A percentile compares a stretch with the other conserved stretches of the same genome.
These are phyloP conservation scores for Orbilia quercus DNA, from an alignment of 2,329 filamentous ascomycete species.

Conservation along the genomic window DNA sequence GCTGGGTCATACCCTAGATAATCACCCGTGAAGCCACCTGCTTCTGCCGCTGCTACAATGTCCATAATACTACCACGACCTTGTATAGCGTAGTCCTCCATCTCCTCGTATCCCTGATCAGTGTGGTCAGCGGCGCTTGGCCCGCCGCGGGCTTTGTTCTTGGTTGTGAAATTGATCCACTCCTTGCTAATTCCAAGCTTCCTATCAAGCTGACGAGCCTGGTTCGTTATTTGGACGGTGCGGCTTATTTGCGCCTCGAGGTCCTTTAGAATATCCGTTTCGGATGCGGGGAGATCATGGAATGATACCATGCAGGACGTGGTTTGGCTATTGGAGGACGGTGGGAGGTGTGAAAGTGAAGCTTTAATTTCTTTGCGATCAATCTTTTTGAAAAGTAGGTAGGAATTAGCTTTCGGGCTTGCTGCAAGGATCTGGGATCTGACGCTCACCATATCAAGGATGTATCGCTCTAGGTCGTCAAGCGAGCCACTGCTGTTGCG, in stretches of 20 bases:
- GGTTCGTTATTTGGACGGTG: slow-evolving; percentile 67
- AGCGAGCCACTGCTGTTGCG: slow-evolving; percentile 56
- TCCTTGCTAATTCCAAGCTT: slow-evolving; percentile 71
- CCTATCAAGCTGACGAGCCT: slow-evolving; percentile 69
- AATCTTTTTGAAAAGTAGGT: slow-evolving; percentile 56
- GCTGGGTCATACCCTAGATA: slow-evolving; percentile 48
- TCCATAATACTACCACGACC: slow-evolving; percentile 41
- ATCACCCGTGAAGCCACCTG: slow-evolving; percentile 24
- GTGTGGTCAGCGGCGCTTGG: slow-evolving; percentile 29
- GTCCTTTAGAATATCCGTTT: slow-evolving; percentile 63
- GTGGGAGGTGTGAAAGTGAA: slow-evolving; percentile 61
- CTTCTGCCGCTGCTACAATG: slow-evolving; percentile 36
- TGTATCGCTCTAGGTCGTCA: slow-evolving; percentile 59
- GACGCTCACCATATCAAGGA: slow-evolving; percentile 60
- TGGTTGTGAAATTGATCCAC: slow-evolving; percentile 69
- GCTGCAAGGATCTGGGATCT: not conserved
- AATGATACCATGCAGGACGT: slow-evolving; percentile 59
- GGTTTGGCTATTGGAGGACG: slow-evolving; percentile 57
- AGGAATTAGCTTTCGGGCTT: not conserved
- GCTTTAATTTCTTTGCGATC: slow-evolving; percentile 60
- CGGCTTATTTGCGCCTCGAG: slow-evolving; percentile 67
- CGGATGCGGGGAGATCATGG: slow-evolving; percentile 60
- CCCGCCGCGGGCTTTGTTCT: slow-evolving; percentile 55
- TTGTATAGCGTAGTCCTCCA: slow-evolving; percentile 48
- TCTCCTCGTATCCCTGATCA: slow-evolving; percentile 53